Base-by-base conservation (phyloP, 129 eudicot species). In the Artemisia argyi region DNA sequence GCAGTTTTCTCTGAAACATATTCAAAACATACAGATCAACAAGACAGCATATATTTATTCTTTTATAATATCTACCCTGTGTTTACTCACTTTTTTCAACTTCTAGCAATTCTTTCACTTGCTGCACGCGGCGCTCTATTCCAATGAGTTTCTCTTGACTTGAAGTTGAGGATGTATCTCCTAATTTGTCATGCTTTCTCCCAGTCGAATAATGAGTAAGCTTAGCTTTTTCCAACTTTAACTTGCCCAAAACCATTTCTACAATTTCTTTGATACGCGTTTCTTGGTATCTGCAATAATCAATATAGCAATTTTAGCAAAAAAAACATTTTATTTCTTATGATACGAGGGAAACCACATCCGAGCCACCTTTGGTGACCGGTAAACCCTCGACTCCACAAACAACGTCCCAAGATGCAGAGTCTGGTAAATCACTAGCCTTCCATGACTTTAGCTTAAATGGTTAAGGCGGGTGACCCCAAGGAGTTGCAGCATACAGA, bases 41-140 rank as follows among this genome's bases (percentile, higher is more conserved):
- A 19, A 22, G 22, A 66, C 63, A 58, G 22, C 18, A 20, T 58
- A 17, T 26, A 26, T 26, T 1, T 26, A 3, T 26, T 26, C 4
- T 26, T 26, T 26, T 58, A 19, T 32, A 4, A 1, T 19, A 7
- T 18, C 32, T 20, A 14, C 8, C 22, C 22, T 20, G 22, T 20
- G 22, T 20, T 20, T 20, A 7, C 63, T 44, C 71, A 46, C 55
- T 17, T 66, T 32, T 3, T 66, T 20, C 12, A 67, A 14, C 59
- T 67, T 48, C 44, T 67, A 67, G 50, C 59, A 67, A 20, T 67
- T 22, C 12, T 49, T 49, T 67, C 59, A 67, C 72, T 67, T 67
- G 72, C 16, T 67, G 72, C 72, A 48, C 14, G n/a, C 2, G 22
- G 14, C 22, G 59, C 39, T 67, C 72, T 22, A 67, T 48, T 67